Percentiles rank a stretch among this genome's conserved stretches.
Evolutionary conservation across 176 grass and related monocot genomes (phyloP).

Genomic region (Guadua angustifolia): DNA sequence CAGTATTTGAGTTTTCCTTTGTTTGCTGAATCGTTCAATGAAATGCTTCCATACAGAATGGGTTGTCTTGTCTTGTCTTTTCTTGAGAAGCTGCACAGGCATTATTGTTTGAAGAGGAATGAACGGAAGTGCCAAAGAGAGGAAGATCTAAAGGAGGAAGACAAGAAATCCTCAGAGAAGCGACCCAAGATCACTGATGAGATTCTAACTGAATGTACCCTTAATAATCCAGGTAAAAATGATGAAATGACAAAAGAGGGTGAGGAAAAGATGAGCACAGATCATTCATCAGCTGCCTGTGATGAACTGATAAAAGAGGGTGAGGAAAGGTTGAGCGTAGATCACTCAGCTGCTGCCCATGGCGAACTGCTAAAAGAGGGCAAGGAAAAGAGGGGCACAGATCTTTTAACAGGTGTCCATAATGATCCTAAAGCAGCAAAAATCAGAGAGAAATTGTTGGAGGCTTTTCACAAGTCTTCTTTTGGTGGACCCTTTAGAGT

Average conservation of each 20-base stretch:
- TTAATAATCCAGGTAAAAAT: constrained; percentile 42
- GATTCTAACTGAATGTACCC: constrained; percentile 42
- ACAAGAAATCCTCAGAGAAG: constrained; percentile 61
- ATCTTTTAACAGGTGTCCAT: neutral
- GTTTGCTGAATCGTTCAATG: constrained; percentile 89
- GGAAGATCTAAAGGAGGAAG: constrained; percentile 78
- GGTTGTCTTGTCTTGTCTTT: constrained; percentile 85
- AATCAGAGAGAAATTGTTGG: no score
- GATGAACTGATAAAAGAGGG: constrained; percentile 48
- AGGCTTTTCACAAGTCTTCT: no score
- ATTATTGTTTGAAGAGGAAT: constrained; percentile 66
- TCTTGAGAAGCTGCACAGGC: constrained; percentile 81
- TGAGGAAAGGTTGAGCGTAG: constrained; percentile 41
- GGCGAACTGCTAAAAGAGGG: constrained; percentile 45
- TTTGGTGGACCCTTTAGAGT: no score
- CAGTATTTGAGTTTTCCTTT: constrained; percentile 99
- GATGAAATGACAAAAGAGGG: constrained; percentile 44
- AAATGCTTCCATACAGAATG: constrained; percentile 99
- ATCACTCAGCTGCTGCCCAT: constrained; percentile 39
- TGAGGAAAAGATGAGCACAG: constrained; percentile 43
- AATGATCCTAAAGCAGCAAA: constrained; percentile 10
- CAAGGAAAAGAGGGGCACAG: constrained; percentile 18
- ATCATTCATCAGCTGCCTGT: constrained; percentile 31
- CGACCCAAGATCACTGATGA: constrained; percentile 57
- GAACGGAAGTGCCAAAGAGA: constrained; percentile 89